Evolutionary conservation across 495 filamentous ascomycete species (phyloP), one percentile per base, ranked within the genome.

Genomic region (Penicillium bialowiezense): DNA sequence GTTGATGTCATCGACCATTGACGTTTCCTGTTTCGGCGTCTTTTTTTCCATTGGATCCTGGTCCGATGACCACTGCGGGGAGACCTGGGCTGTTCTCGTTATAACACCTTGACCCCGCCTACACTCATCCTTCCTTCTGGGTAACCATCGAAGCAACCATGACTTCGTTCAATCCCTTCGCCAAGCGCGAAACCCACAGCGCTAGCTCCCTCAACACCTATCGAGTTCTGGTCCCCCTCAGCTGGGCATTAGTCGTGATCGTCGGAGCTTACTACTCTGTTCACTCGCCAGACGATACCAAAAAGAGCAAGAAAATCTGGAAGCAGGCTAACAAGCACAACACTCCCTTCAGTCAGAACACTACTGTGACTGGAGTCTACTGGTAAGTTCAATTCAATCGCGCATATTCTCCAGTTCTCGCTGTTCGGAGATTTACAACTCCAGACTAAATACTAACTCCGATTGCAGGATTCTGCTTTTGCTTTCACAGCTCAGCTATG

Each of bases 281-380:
- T 64, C 58, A 82, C 45, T 67, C 69, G 15, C 87, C 88, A 0
- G 59, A 76, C 26, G 84, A 88, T 59, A 79, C 77, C 36, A 67
- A 75, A 52, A 69, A 80, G 55, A 59, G 70, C 37, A 73, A 78
- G 44, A 68, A 64, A 37, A 85, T 90, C 54, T 90, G 86, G 86
- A 77, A 78, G 31, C 82, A 89, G 59, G 89, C 87, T 57, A 65
- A 73, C 48, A 66, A 64, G 34, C 78, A 83, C 52, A 67, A 67
- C 34, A 91, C 89, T 1, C 84, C 87, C 0, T 96, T 95, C 67
- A 82, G 86, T 15, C 73, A 88, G 65, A 89, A 86, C 65, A 68
- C 75, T 8, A 65, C 84, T 54, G 82, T 93, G 51, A 81, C 83
- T 10, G 79, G 75, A 28, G 75, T 93, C 51, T 96, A 89, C 73